phyloP scores from a whole-genome alignment of 2,329 filamentous ascomycete species.

The Colletotrichum sp. region DNA sequence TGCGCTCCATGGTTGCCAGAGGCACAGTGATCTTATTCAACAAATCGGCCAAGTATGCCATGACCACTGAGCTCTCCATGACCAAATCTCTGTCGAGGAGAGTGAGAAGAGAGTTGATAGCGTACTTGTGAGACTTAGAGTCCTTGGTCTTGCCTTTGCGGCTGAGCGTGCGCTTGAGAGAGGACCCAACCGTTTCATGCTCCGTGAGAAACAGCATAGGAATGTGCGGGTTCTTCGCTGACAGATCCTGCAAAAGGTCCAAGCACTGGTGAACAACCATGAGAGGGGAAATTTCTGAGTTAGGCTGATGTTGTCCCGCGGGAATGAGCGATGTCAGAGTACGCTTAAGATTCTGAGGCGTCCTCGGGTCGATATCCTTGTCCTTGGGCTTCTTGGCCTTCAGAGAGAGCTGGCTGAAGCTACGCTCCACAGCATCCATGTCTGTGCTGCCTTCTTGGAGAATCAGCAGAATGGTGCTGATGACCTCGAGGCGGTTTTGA shows the following conservation, averaged over 20 bases:
- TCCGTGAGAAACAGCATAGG: constrained; percentile 93
- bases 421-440: constrained; percentile 91
- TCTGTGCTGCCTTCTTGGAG: constrained; percentile 95
- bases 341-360: constrained; percentile 80
- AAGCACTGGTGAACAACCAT: constrained; percentile 97
- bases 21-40: constrained; percentile 89
- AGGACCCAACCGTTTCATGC: constrained; percentile 77
- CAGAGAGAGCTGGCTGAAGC: constrained; percentile 90
- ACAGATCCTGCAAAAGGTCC: constrained; percentile 82
- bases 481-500: constrained; percentile 93
- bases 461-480: constrained; percentile 90
- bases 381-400: constrained; percentile 82
- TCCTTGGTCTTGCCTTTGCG: constrained; percentile 92
- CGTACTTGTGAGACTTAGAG: constrained; percentile 82
- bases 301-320: constrained; percentile 57
- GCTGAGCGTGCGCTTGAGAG: constrained; percentile 76
- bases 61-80: constrained; percentile 95
- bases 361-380: constrained; percentile 69
- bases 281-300: constrained; percentile 89
- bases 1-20: constrained; percentile 80
- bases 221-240: constrained; percentile 84
- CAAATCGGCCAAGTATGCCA: constrained; percentile 89
- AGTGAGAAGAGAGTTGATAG: constrained; percentile 87
- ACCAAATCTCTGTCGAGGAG: constrained; percentile 93
- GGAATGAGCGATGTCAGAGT: constrained; percentile 65